phyloP scores from a whole-genome alignment of 805 yeast genomes.

The Zygoascus biomembranicola region DNA sequence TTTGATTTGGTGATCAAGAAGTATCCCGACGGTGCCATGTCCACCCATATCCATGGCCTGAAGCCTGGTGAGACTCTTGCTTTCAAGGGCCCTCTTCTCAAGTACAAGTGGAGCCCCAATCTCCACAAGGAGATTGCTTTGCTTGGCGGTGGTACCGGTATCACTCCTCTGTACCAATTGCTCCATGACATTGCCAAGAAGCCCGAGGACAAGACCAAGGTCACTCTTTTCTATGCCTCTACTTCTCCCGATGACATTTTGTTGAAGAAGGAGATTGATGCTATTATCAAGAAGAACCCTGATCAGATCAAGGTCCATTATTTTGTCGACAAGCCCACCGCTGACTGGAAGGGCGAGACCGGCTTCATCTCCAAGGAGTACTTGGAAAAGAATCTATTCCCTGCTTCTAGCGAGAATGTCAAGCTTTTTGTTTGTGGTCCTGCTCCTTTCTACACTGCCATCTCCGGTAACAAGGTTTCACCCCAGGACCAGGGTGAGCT shows the following conservation, averaged over 20 bases:
- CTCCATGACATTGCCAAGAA: conserved; percentile 65
- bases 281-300: conserved; percentile 53
- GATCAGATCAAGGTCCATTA: conserved; percentile 71
- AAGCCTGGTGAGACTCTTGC: conserved; percentile 74
- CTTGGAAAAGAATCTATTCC: conserved; percentile 52
- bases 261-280: conserved; percentile 70
- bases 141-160: conserved; percentile 95
- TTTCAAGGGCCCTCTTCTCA: conserved; percentile 88
- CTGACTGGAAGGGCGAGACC: conserved; percentile 45
- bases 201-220: conserved; percentile 84
- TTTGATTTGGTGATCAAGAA: conserved; percentile 76
- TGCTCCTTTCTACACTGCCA: conserved; percentile 77
- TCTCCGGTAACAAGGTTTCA: conserved; percentile 77
- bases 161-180: conserved; percentile 90
- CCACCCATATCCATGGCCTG: conserved; percentile 60
- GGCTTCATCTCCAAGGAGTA: conserved; percentile 79
- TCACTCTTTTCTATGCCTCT: conserved; percentile 74
- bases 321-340: conserved; percentile 61
- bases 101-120: conserved; percentile 88
- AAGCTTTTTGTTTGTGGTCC: conserved; percentile 94
- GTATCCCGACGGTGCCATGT: conserved; percentile 80
- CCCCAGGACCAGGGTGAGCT: conserved; percentile 95
- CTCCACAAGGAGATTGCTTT: conserved; percentile 69
- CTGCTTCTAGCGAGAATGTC: conserved; percentile 54
- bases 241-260: conserved; percentile 72